A percentile compares a stretch with the other conserved stretches of the same genome.
phyloP scores from a whole-genome alignment of 225 moss, liverwort and hornwort genomes.

The Pleurozium schreberi region DNA sequence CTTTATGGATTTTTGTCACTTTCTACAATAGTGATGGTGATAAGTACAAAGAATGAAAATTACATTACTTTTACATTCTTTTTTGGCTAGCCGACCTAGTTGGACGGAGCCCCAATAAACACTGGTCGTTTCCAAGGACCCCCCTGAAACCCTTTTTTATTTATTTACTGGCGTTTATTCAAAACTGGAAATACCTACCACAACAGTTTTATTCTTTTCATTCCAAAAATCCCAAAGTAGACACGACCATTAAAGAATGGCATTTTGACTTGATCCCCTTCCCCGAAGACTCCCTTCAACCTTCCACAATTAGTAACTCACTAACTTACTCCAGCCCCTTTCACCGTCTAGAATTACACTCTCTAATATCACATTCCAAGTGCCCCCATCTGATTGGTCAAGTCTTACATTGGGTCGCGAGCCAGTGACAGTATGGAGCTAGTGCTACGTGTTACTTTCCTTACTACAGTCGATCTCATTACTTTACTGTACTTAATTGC shows the following conservation, averaged over 20 bases:
- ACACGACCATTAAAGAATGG: background rate
- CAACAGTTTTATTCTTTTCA: background rate
- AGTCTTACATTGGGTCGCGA: background rate
- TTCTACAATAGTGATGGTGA: background rate
- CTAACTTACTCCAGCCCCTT: background rate
- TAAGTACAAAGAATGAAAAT: background rate
- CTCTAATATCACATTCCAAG: background rate
- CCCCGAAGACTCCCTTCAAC: background rate
- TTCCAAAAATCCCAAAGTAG: background rate
- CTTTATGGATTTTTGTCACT: background rate
- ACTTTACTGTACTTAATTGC: background rate
- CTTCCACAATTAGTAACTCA: background rate
- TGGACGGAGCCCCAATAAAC: background rate
- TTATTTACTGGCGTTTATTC: too few relatives aligned
- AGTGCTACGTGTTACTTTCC: background rate
- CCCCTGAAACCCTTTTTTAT: too few relatives aligned
- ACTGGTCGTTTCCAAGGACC: background rate
- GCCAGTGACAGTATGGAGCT: background rate
- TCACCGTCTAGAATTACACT: background rate
- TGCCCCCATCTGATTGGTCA: background rate
- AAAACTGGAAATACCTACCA: background rate
- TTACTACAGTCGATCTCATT: background rate
- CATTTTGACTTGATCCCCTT: background rate
- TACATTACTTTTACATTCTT: background rate
- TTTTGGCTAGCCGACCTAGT: too few relatives aligned